Evolutionary conservation across 257 asterid species (phyloP), one percentile per base, ranked within the genome.

Genomic region (Cordia subcordata): DNA sequence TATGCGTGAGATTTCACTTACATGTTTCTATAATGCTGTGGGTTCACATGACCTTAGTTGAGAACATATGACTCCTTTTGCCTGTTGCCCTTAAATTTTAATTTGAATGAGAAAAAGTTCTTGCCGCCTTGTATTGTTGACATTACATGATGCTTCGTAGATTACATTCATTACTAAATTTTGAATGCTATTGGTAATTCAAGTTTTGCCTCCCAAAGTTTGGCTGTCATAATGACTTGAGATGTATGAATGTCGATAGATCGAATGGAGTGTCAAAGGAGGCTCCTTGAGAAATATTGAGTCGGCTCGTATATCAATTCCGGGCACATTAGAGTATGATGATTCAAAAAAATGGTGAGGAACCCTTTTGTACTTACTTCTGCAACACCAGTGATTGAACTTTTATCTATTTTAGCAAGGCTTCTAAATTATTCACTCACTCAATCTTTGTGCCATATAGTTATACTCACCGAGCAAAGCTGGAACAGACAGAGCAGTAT

Each of bases 241-340:
- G 33, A 44, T 22, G 23, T 63, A 27, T 67, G 17, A 49, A 60
- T 78, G 33, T 23, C 42, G 13, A 53, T 64, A 89, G 99, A 89
- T 93, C 66, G 97, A 93, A 73, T 93, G 99, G 97, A 93, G 94
- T 64, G 83, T 88, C 67, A 93, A 83, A 80, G 93, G 91, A 46
- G 97, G 99, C 58, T 69, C 95, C 52, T 69, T 89, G 79, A 86
- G 97, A 71, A 93, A 93, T 71, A 46, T 81, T 23, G 96, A 93
- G 65, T 93, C 99, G 66, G 99, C 97, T 19, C 81, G 96, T 55
- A 68, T 88, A 57, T 93, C 99, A 27, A 82, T 93, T 54, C 99
- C 99, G 46, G 78, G 94, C 80, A 93, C 96, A 57, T 65, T 93
- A 65, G 67, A 64, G 57, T 89, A 79, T 67, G 97, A 93, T 59